These are phyloP conservation scores for Puccinia coronata DNA, from an alignment of 1,284 basidiomycete species.

Conservation along the genomic window DNA sequence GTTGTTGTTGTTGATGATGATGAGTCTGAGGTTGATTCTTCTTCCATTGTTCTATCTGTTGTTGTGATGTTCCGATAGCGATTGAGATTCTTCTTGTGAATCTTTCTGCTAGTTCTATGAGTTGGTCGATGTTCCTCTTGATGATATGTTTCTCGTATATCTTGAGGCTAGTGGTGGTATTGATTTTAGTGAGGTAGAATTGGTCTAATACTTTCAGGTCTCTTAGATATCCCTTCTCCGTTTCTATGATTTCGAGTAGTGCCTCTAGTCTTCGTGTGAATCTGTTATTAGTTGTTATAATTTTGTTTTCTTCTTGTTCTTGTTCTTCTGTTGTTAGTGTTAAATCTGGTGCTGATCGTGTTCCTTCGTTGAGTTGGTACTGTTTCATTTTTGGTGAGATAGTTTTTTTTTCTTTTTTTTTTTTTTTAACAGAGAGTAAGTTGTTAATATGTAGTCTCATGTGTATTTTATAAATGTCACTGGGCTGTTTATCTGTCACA, in stretches of 20 bases:
- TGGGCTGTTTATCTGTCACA: too few species aligned
- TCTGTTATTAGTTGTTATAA: not conserved
- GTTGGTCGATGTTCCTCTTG: conserved; percentile 41
- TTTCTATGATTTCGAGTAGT: conserved; percentile 75
- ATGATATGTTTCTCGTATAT: conserved; percentile 33
- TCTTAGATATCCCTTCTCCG: conserved; percentile 75
- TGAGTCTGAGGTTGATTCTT: too few species aligned
- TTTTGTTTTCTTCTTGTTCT: not conserved
- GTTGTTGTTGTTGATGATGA: not conserved
- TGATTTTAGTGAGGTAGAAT: conserved; percentile 61
- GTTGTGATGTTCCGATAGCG: conserved; percentile 24
- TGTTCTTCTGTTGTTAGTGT: not conserved
- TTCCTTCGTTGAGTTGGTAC: not conserved
- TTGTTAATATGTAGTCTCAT: too few species aligned
- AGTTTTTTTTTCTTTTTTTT: not conserved
- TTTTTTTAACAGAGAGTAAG: too few species aligned
- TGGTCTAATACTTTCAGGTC: conserved; percentile 75
- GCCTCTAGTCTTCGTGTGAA: conserved; percentile 64
- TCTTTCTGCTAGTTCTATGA: conserved; percentile 46
- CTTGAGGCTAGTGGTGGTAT: conserved; percentile 1
- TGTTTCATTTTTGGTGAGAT: not conserved
- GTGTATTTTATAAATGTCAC: too few species aligned
- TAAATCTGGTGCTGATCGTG: not conserved
- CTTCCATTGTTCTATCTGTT: conserved; percentile 41
- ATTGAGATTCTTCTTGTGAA: conserved; percentile 34